These are phyloP conservation scores for Citrus reticulata DNA, from an alignment of 345 rosid species.

Conservation along the genomic window DNA sequence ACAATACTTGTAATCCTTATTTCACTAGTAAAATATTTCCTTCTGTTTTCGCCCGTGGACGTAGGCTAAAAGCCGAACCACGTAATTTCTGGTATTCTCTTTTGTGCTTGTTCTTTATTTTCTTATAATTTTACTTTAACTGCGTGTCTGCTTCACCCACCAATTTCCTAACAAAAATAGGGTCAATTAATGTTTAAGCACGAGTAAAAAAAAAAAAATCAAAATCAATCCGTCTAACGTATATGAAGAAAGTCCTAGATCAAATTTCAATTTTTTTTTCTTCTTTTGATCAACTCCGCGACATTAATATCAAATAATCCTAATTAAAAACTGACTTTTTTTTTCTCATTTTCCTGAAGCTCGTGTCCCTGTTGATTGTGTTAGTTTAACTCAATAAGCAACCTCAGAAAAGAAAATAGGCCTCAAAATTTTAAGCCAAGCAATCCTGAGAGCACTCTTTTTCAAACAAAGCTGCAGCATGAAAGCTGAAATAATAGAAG, in stretches of 20 bases:
- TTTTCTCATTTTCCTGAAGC: neutral
- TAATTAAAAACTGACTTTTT: neutral
- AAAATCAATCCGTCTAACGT: too few relatives aligned
- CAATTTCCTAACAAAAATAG: too few relatives aligned
- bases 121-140: too few relatives aligned
- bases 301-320: too few relatives aligned
- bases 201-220: too few relatives aligned
- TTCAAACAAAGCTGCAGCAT: neutral
- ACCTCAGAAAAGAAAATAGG: neutral
- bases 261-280: neutral
- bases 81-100: too few relatives aligned
- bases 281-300: neutral
- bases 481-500: conserved; percentile 1
- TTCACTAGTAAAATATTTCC: too few relatives aligned
- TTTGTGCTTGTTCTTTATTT: too few relatives aligned
- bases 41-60: too few relatives aligned
- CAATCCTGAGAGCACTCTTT: neutral
- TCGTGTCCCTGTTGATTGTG: neutral
- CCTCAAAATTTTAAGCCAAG: conserved; percentile 2
- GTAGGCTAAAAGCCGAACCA: too few relatives aligned
- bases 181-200: neutral
- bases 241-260: neutral
- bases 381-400: neutral
- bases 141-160: too few relatives aligned
- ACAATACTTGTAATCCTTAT: too few relatives aligned